These are phyloP conservation scores for Fibroporia radiculosa DNA, from an alignment of 768 basidiomycete genomes.

Conservation along the genomic window DNA sequence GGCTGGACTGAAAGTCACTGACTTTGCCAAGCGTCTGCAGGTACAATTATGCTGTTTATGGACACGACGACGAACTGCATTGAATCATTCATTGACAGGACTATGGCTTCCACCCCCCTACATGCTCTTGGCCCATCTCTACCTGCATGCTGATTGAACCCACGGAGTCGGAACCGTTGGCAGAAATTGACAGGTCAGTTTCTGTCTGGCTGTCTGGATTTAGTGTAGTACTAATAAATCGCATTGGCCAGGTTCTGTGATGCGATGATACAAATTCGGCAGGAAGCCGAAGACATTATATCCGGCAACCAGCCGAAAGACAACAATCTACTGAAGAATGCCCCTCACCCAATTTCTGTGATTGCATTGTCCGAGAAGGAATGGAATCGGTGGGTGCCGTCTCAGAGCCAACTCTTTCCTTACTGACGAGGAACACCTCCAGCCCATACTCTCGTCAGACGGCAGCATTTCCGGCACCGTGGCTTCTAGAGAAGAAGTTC, in stretches of 20 bases:
- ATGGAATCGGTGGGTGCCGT: constrained; percentile 69
- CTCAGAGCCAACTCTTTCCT: neutral
- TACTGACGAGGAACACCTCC: neutral
- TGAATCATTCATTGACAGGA: too few species aligned
- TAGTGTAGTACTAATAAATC: neutral
- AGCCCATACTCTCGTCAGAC: constrained; percentile 86
- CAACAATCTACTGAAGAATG: constrained; percentile 89
- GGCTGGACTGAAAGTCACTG: constrained; percentile 86
- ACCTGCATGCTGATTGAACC: constrained; percentile 98
- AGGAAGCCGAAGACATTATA: constrained; percentile 84
- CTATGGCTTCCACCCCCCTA: constrained; percentile 94
- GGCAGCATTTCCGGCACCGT: constrained; percentile 86
- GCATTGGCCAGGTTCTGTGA: constrained; percentile 73
- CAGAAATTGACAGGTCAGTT: constrained; percentile 79
- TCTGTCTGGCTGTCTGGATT: neutral
- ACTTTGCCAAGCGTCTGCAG: constrained; percentile 95
- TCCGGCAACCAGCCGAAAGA: constrained; percentile 83
- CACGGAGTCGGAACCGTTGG: constrained; percentile 90
- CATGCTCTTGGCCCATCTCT: constrained; percentile 96
- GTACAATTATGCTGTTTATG: constrained; percentile 26
- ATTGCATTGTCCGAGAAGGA: constrained; percentile 65
- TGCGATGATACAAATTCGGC: constrained; percentile 94
- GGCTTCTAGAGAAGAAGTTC: constrained; percentile 85
- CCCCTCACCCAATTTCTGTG: constrained; percentile 82
- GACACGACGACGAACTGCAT: too few species aligned